Evolutionary conservation across 805 yeast genomes (phyloP).

Genomic region (Sugiyamaella smithiae): DNA sequence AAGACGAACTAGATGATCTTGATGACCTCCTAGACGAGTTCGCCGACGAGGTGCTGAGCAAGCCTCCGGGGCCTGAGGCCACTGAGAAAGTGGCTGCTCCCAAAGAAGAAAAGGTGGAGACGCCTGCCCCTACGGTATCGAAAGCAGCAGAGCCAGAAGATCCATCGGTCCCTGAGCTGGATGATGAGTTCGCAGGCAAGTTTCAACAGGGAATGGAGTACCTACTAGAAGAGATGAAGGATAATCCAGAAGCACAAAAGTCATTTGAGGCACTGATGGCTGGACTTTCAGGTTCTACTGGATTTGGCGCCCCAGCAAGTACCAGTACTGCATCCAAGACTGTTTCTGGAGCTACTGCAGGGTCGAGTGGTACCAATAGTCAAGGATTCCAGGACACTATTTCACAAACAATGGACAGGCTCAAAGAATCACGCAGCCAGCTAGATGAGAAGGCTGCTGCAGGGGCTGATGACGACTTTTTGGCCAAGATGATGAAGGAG

Average conservation of each 20-base stretch:
- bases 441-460: slow-evolving; percentile 55
- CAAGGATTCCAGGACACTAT: slow-evolving; percentile 64
- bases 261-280: slow-evolving; percentile 48
- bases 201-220: slow-evolving; percentile 41
- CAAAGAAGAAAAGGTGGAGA: neutral
- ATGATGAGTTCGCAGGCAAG: slow-evolving; percentile 39
- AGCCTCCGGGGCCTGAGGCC: slow-evolving; percentile 49
- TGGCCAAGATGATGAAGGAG: slow-evolving; percentile 65
- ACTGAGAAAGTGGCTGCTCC: neutral
- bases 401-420: slow-evolving; percentile 72
- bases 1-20: slow-evolving; percentile 31
- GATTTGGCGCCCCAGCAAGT: slow-evolving; percentile 7
- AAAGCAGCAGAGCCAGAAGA: slow-evolving; percentile 17
- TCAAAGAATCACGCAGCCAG: slow-evolving; percentile 70
- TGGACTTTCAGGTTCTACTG: slow-evolving; percentile 20
- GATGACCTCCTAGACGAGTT: slow-evolving; percentile 73
- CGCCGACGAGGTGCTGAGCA: slow-evolving; percentile 63
- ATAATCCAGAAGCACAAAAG: slow-evolving; percentile 50
- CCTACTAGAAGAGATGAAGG: slow-evolving; percentile 47
- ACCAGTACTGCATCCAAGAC: slow-evolving; percentile 3
- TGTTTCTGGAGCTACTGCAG: slow-evolving; percentile 24
- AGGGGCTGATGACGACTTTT: slow-evolving; percentile 45
- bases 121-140: neutral
- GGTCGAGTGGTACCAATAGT: slow-evolving; percentile 7
- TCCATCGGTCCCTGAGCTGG: slow-evolving; percentile 34